A percentile compares a stretch with the other conserved stretches of the same genome.
phyloP scores from a whole-genome alignment of 2,329 filamentous ascomycete species.

The Fusarium begoniae region DNA sequence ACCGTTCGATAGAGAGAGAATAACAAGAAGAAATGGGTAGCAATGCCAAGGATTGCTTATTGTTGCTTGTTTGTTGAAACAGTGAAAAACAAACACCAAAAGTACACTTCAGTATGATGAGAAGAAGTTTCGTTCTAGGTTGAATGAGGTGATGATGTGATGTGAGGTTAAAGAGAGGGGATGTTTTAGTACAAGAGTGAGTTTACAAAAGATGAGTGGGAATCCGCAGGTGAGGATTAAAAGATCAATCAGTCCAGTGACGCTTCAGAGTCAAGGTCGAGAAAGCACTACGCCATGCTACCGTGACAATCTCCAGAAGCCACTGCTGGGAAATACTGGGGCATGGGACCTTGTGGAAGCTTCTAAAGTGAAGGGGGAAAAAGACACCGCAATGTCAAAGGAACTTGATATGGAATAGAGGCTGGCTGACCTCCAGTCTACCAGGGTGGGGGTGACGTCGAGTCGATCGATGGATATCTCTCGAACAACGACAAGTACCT shows the following conservation, averaged over 20 bases:
- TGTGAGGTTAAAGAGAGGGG: constrained; percentile 13
- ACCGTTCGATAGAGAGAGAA: constrained; percentile 8
- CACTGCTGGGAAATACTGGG: constrained; percentile 37
- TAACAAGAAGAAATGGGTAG: constrained; percentile 10
- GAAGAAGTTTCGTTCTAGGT: not conserved
- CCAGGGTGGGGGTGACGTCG: constrained; percentile 38
- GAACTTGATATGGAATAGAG: constrained; percentile 32
- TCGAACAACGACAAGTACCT: constrained; percentile 12
- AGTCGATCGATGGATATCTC: constrained; percentile 32
- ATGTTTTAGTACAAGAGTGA: constrained; percentile 27
- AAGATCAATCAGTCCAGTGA: constrained; percentile 36
- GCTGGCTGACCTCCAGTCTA: constrained; percentile 1
- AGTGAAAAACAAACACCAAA: constrained; percentile 16
- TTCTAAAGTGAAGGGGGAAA: constrained; percentile 29
- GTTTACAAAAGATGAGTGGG: constrained; percentile 39
- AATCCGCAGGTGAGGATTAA: constrained; percentile 32
- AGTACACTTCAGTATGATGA: constrained; percentile 5
- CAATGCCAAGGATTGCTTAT: constrained; percentile 8
- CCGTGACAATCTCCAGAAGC: constrained; percentile 26
- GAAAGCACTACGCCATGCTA: constrained; percentile 28
- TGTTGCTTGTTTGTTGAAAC: constrained; percentile 9
- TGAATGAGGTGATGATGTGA: constrained; percentile 5
- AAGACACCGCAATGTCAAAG: constrained; percentile 8
- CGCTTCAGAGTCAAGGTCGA: constrained; percentile 21
- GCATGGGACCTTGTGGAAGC: constrained; percentile 49